phyloP scores from a whole-genome alignment of 352 stramenopile genomes.

The Phytophthora capsici region DNA sequence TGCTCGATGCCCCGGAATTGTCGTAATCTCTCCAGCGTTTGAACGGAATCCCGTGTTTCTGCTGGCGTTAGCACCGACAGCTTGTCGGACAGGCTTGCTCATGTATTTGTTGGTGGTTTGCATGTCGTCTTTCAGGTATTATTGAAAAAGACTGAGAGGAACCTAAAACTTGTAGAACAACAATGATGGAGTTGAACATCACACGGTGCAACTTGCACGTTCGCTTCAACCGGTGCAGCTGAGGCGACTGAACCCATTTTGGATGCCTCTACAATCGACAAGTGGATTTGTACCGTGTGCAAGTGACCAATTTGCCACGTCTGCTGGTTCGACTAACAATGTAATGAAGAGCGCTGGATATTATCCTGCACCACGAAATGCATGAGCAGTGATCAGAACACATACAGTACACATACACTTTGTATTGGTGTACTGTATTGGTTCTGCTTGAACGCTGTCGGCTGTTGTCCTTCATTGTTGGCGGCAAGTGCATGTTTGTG shows the following conservation, averaged over 20 bases:
- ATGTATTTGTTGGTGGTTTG: no score
- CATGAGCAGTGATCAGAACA: no score
- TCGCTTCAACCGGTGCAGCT: slow-evolving; percentile 20
- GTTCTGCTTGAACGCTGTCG: neutral
- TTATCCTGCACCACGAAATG: neutral
- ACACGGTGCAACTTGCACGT: neutral
- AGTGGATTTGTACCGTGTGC: slow-evolving; percentile 29
- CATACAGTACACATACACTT: neutral
- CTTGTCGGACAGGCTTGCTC: no score
- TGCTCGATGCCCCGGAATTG: neutral
- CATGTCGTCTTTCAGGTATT: slow-evolving; percentile 3
- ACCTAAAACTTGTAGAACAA: no score
- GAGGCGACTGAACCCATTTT: slow-evolving; percentile 19
- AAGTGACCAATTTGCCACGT: neutral
- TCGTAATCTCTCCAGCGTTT: slow-evolving; percentile 17
- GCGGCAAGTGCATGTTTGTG: slow-evolving; percentile 1
- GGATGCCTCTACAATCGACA: slow-evolving; percentile 25
- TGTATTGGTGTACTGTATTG: slow-evolving; percentile 1
- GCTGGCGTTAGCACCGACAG: slow-evolving; percentile 4
- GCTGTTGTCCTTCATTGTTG: neutral
- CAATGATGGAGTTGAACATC: no score
- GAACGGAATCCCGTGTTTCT: neutral
- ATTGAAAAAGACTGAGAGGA: no score
- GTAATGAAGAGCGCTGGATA: neutral
- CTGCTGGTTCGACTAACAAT: slow-evolving; percentile 1